Evolutionary conservation across 78 protist genomes (phyloP), one percentile per base, ranked within the genome.

Genomic region (Chrysochromulina tobinii): DNA sequence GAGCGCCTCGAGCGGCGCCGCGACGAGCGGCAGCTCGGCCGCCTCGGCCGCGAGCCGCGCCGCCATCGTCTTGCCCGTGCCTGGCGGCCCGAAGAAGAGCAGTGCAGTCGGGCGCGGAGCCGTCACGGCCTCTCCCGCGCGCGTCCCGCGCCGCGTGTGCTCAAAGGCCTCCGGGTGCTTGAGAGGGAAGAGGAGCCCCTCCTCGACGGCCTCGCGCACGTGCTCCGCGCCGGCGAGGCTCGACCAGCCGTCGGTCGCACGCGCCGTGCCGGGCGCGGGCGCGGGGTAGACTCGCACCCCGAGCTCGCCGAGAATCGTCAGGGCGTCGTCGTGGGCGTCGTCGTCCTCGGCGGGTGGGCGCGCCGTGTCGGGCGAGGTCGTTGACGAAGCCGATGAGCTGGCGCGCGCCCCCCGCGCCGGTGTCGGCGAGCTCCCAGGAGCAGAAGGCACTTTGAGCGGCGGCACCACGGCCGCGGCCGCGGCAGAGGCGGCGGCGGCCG

Each of bases 1-100:
- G 57, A 75, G 59, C 4, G 83, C 12, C 83, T 75, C 83, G 58
- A 75, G 59, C 83, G 83, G 83, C 57, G 25, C 51, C 7, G 6
- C 11, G 25, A 75, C 83, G 27, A 75, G 57, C 12, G 83, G 83
- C 57, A 27, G 51, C 57, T 18, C 57, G 58, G 57, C 58, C 83
- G 8, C 15, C 25, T 21, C 23, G n/a, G 83, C 83, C 14, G 57
- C 58, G 51, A 75, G 11, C 12, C 83, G 83, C 57, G 83, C 83
- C 58, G 57, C 83, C 58, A 57, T 50, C 58, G 83, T 75, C 83
- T 75, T 75, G 18, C 83, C 83, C 23, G 83, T 75, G 57, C 83
- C 83, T 20, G 77, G 77, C 27, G 77, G 77, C 50, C 77, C 77
- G 77, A 11, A n/a, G 50, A 68, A 68, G 77, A 68, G 77, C 77